phyloP scores from a whole-genome alignment of 2,329 filamentous ascomycete genomes.

The Alternaria arborescens region DNA sequence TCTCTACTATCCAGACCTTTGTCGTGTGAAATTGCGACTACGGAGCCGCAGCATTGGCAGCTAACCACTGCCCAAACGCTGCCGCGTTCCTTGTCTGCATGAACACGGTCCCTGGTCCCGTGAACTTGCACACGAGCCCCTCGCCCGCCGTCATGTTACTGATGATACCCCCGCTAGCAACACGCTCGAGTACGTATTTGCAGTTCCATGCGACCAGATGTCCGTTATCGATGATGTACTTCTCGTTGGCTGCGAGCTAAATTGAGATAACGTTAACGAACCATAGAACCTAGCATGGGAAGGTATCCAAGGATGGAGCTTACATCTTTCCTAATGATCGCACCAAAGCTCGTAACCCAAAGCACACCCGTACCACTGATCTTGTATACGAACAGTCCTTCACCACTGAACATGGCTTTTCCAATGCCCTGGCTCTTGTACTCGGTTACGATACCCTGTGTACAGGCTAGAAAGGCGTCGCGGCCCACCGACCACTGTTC shows the following conservation, averaged over 20 bases:
- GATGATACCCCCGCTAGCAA: conserved; percentile 91
- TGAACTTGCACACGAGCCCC: conserved; percentile 93
- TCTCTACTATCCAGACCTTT: neutral
- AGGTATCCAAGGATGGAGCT: conserved; percentile 50
- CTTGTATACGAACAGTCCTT: conserved; percentile 90
- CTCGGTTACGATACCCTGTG: conserved; percentile 86
- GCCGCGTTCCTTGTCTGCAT: conserved; percentile 89
- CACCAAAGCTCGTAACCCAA: conserved; percentile 93
- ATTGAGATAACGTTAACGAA: neutral
- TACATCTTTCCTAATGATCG: conserved; percentile 93
- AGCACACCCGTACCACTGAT: conserved; percentile 81
- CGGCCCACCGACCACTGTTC: conserved; percentile 86
- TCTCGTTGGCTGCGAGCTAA: conserved; percentile 64
- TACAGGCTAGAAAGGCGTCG: conserved; percentile 85
- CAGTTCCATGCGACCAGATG: conserved; percentile 97
- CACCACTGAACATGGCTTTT: conserved; percentile 93
- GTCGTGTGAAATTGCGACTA: neutral
- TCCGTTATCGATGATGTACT: conserved; percentile 91
- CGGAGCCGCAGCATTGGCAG: conserved; percentile 22
- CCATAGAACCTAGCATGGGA: neutral
- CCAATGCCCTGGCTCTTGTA: conserved; percentile 85
- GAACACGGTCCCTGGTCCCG: conserved; percentile 86
- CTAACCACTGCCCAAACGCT: conserved; percentile 64
- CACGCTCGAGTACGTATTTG: conserved; percentile 89
- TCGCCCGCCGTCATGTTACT: conserved; percentile 83